Percentiles rank a stretch among this genome's conserved stretches.
These are phyloP conservation scores for Pythium guiyangense DNA, from an alignment of 352 stramenopile genomes.

Conservation along the genomic window DNA sequence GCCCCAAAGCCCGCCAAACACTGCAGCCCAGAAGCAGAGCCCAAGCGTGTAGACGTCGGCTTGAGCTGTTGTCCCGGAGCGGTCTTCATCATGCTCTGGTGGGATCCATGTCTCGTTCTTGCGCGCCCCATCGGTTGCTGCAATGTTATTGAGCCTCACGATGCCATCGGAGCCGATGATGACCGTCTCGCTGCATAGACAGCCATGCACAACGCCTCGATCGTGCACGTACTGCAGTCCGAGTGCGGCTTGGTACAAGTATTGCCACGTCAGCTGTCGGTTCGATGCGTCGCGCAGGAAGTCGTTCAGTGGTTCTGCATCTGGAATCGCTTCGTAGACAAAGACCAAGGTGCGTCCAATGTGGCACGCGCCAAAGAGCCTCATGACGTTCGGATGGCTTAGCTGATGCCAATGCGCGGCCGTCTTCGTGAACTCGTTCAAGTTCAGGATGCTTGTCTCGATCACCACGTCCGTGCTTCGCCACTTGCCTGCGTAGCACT, in stretches of 20 bases:
- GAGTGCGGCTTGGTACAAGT: too few relatives aligned
- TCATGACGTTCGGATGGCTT: too few relatives aligned
- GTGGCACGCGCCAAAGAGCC: too few relatives aligned
- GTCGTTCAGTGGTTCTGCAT: too few relatives aligned
- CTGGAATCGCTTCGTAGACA: too few relatives aligned
- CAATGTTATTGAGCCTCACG: neutral
- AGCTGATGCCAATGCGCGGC: too few relatives aligned
- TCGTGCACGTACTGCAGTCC: too few relatives aligned
- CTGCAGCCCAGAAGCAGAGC: conserved; percentile 13
- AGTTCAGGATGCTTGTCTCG: neutral
- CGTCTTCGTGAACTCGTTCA: too few relatives aligned
- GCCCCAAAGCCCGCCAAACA: conserved; percentile 7
- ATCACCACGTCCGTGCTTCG: neutral
- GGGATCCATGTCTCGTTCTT: conserved; percentile 2
- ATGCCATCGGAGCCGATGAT: conserved; percentile 4
- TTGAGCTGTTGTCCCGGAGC: conserved; percentile 6
- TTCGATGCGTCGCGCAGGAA: too few relatives aligned
- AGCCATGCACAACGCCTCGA: too few relatives aligned
- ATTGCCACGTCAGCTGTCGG: too few relatives aligned
- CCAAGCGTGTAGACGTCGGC: conserved; percentile 28
- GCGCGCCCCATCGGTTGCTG: neutral
- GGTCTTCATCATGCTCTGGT: conserved; percentile 7
- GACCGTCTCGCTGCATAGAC: conserved; percentile 9
- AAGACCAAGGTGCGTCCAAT: too few relatives aligned
- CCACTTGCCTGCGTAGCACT: conserved; percentile 1